Evolutionary conservation across 176 grass and related monocot genomes (phyloP), one percentile per base, ranked within the genome.

Genomic region (Lolium perenne): DNA sequence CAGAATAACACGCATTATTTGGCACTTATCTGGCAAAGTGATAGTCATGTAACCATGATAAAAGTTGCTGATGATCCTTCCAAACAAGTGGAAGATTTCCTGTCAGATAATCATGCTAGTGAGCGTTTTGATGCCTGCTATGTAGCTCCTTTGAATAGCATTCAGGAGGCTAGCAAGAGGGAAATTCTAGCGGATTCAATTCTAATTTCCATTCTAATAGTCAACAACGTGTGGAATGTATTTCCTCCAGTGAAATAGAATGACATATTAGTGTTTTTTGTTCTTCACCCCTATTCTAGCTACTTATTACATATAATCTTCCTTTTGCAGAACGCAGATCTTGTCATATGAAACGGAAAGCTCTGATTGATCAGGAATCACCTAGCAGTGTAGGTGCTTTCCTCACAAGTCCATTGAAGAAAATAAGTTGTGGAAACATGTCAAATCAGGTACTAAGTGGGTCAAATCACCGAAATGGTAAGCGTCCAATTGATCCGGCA

Each of bases 51-150:
- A 38, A 77, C 74, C 74, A 57, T 77, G 88, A 45, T 86, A 94
- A 80, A 80, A 84, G 51, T 60, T 94, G 61, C 89, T 74, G 64
- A 80, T 63, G 82, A 81, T 74, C 79, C 90, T 55, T 81, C 90
- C 80, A 84, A 81, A 83, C 50, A 57, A 10, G 53, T 56, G 78
- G 38, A 75, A 78, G 85, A 26, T 74, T 88, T 62, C 61, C 1
- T 88, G 59, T 83, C 74, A 83, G 66, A 86, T 86, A 53, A 53
- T 38, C 56, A 86, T 74, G 12, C 71, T 74, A 57, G 59, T 58
- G 88, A 76, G 80, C 57, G 56, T 81, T 76, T 88, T 51, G 47
- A 38, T 51, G 80, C 89, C 51, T 86, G 82, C 57, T 45, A 67
- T 26, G 57, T 60, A 45, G 56, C 56, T 61, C 76, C 76, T 61